These are phyloP conservation scores for Daldinia eschscholtzii DNA, from an alignment of 2,329 filamentous ascomycete genomes.

Conservation along the genomic window DNA sequence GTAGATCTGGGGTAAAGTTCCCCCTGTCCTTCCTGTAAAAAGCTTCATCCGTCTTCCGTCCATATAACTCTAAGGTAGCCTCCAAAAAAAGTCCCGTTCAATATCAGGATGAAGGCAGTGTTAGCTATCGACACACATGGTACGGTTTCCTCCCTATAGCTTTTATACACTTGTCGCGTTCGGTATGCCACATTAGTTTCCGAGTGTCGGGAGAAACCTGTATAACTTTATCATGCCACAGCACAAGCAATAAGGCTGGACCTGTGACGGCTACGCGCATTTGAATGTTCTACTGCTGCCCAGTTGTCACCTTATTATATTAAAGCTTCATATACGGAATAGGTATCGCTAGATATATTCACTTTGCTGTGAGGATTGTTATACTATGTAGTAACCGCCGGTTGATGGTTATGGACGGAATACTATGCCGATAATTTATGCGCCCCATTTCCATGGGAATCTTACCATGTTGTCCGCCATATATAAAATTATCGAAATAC, in stretches of 20 bases:
- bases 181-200: conserved; percentile 31
- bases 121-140: conserved; percentile 11
- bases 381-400: not conserved
- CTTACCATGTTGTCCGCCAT: no score
- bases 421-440: not conserved
- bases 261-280: conserved; percentile 28
- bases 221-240: conserved; percentile 32
- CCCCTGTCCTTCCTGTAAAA: conserved; percentile 6
- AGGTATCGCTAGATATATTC: not conserved
- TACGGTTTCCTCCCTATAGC: not conserved
- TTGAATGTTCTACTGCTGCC: conserved; percentile 12
- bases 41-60: conserved; percentile 9
- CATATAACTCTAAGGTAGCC: conserved; percentile 13
- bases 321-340: not conserved
- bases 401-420: not conserved
- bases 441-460: not conserved
- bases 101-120: conserved; percentile 13
- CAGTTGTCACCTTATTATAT: not conserved
- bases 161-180: conserved; percentile 1
- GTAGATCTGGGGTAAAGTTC: conserved; percentile 40
- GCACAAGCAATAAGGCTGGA: conserved; percentile 34
- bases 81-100: conserved; percentile 9
- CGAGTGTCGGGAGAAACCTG: conserved; percentile 23
- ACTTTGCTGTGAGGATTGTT: not conserved
- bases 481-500: no score